Percentiles rank a stretch among this genome's conserved stretches.
These are phyloP conservation scores for Albugo candida DNA, from an alignment of 352 stramenopile species.

Conservation along the genomic window DNA sequence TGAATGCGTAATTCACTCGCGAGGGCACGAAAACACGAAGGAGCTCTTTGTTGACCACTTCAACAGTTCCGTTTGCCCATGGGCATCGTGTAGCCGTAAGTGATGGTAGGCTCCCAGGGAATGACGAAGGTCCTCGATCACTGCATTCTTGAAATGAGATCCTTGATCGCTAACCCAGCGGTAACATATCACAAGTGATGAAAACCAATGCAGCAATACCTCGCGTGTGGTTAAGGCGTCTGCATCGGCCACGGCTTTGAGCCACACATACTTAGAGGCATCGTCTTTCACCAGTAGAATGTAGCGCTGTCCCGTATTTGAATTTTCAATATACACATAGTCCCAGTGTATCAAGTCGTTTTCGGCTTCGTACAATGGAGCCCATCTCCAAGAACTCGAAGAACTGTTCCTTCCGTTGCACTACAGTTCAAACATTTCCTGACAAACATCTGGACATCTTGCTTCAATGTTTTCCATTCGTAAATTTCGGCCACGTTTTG, in stretches of 20 bases:
- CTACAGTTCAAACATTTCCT: too few relatives aligned
- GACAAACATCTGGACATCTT: too few relatives aligned
- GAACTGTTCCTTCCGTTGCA: too few relatives aligned
- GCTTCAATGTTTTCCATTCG: too few relatives aligned
- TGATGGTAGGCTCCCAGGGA: constrained; percentile 4
- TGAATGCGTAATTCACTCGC: neutral
- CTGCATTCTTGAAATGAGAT: constrained; percentile 9
- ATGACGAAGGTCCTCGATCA: constrained; percentile 4
- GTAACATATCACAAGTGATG: constrained; percentile 2
- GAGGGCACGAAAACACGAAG: constrained; percentile 1
- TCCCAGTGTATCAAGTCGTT: constrained; percentile 21
- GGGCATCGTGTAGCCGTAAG: constrained; percentile 2
- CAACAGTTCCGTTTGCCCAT: constrained; percentile 4
- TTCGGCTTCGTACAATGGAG: too few relatives aligned
- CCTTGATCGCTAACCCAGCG: constrained; percentile 7
- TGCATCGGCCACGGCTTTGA: constrained; percentile 4
- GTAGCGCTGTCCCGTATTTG: constrained; percentile 6
- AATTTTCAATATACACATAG: constrained; percentile 10
- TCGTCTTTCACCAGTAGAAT: constrained; percentile 14
- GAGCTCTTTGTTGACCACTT: constrained; percentile 3
- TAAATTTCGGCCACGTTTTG: too few relatives aligned
- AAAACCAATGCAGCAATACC: constrained; percentile 5
- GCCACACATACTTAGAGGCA: constrained; percentile 11
- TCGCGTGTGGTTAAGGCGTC: neutral
- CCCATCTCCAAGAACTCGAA: too few relatives aligned